phyloP scores from a whole-genome alignment of 108 stramenopile genomes.

The Schizochytrium sp. region DNA sequence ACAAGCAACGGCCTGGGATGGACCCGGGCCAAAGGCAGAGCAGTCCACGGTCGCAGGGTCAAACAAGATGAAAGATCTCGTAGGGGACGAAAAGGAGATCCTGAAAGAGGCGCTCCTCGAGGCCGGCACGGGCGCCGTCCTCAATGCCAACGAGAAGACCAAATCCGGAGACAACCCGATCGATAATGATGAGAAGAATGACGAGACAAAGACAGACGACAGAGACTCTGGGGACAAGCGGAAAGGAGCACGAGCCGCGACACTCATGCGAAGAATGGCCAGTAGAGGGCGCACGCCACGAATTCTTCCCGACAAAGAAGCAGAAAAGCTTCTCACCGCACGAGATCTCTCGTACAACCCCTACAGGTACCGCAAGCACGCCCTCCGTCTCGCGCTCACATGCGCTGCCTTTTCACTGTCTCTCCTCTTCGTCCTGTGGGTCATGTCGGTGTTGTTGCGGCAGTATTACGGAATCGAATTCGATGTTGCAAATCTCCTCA shows the following conservation, averaged over 20 bases:
- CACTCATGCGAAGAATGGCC: too few species aligned
- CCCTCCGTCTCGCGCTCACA: background rate
- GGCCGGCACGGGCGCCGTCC: background rate
- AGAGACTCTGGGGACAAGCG: background rate
- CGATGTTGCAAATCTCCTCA: background rate
- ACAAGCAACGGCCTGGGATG: too few species aligned
- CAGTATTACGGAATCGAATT: slow-evolving; percentile 13
- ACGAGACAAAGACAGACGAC: background rate
- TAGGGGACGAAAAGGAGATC: background rate
- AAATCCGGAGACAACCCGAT: too few species aligned
- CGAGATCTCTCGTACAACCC: background rate
- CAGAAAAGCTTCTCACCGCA: background rate
- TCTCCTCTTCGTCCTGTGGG: background rate
- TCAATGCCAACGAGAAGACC: too few species aligned
- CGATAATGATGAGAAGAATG: background rate
- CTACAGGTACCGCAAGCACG: background rate
- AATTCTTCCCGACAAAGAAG: background rate
- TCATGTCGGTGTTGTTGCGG: background rate
- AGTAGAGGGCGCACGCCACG: background rate
- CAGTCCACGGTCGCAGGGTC: too few species aligned
- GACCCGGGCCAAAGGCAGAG: too few species aligned
- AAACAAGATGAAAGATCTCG: too few species aligned
- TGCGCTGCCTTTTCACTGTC: background rate
- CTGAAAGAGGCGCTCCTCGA: background rate
- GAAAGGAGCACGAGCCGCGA: background rate